Percentiles rank a stretch among this genome's conserved stretches.
These are phyloP conservation scores for Ulota crispa DNA, from an alignment of 225 moss, liverwort and hornwort species.

Conservation along the genomic window DNA sequence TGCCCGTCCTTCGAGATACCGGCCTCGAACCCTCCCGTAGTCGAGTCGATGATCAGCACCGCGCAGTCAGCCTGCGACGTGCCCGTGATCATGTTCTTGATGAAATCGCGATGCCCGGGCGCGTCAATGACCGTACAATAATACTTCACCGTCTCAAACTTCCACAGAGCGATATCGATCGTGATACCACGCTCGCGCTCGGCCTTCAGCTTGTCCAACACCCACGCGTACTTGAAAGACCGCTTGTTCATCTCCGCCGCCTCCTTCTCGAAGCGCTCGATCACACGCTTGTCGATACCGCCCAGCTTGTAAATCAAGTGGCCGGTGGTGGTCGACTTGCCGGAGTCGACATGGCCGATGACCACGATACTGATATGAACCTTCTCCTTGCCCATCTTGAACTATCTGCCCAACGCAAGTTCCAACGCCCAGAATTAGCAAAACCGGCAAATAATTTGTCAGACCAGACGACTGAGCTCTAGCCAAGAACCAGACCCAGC, in stretches of 20 bases:
- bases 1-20: constrained; percentile 73
- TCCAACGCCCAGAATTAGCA: no score
- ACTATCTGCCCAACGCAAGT: background rate
- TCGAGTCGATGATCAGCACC: constrained; percentile 64
- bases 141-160: constrained; percentile 60
- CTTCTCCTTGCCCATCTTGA: constrained; percentile 68
- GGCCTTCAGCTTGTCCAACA: constrained; percentile 65
- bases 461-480: no score
- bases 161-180: constrained; percentile 63
- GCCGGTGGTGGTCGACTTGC: constrained; percentile 73
- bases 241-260: constrained; percentile 73
- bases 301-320: constrained; percentile 65
- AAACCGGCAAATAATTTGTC: no score
- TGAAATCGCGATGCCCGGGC: constrained; percentile 62
- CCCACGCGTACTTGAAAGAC: constrained; percentile 70
- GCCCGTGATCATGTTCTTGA: constrained; percentile 78
- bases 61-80: constrained; percentile 76
- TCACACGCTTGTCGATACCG: constrained; percentile 65
- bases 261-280: constrained; percentile 71
- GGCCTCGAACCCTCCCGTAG: constrained; percentile 68
- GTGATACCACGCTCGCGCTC: constrained; percentile 67
- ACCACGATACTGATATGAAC: constrained; percentile 72
- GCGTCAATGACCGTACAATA: constrained; percentile 68
- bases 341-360: constrained; percentile 76
- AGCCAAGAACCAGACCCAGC: no score